Evolutionary conservation across 129 eudicot species (phyloP), one percentile per base, ranked within the genome.

Genomic region (Flaveria robusta): DNA sequence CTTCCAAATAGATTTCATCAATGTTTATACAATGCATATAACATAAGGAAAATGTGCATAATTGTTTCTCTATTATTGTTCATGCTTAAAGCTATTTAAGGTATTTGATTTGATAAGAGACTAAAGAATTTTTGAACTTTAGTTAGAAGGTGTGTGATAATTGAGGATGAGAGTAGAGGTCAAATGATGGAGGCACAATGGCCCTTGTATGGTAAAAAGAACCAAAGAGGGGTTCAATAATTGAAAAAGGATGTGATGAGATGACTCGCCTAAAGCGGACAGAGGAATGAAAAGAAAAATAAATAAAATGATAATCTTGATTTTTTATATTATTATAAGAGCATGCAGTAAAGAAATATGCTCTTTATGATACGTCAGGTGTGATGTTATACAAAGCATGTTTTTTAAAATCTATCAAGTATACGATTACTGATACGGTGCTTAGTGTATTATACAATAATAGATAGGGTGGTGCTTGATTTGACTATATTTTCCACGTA

Each of bases 161-260:
- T 66, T 76, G 34, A 68, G 68, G 56, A 37, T 77, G 69, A 51
- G 65, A 50, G 65, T 29, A 71, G 75, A 52, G n/a, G 65, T 51
- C 68, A 37, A 78, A 76, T 45, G 80, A 76, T 76, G 64, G 79
- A 66, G 51, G 79, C 74, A 72, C 20, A 63, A 63, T 71, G 83
- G 66, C 72, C 77, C 58, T 71, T 50, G 77, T 71, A 80, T 65
- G 83, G 74, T 66, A 66, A 73, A 66, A 76, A 74, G 68, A 73
- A 46, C 79, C 79, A 80, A 47, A 74, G 45, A 27, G 42, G 62
- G 70, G 23, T 66, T 74, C 75, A 80, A 74, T 80, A 66, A 80
- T 80, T 80, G 79, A 29, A 74, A 55, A 74, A 65, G 47, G 69
- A 46, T 51, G 70, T 20, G 56, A 41, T 66, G 70, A 80, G 50